These are phyloP conservation scores for Fusarium sp. DNA, from an alignment of 2,329 filamentous ascomycete species.

Conservation along the genomic window DNA sequence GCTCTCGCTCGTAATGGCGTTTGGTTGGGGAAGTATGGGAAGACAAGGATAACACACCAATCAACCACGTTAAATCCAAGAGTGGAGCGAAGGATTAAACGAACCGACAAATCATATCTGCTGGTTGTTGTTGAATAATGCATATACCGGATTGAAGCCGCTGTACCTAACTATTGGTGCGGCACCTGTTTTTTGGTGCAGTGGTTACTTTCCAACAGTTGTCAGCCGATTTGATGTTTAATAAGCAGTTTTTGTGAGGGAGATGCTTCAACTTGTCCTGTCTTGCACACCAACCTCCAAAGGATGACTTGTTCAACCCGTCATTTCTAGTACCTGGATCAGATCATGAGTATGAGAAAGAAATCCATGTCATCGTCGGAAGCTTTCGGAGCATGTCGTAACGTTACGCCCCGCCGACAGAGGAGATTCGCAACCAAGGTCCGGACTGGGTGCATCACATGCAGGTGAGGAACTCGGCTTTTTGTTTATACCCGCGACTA, in stretches of 20 bases:
- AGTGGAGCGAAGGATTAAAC: not conserved
- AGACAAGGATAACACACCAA: not conserved
- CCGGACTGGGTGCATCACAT: not conserved
- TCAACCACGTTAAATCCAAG: not conserved
- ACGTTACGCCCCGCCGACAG: not conserved
- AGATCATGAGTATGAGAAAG: not conserved
- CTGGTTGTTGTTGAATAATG: no score
- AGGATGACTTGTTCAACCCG: not conserved
- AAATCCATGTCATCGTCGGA: not conserved
- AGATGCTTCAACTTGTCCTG: not conserved
- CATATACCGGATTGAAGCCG: no score
- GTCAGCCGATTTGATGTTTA: not conserved
- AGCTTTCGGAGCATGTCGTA: not conserved
- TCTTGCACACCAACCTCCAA: not conserved
- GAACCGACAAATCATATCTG: not conserved
- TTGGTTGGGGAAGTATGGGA: not conserved
- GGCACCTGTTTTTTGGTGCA: no score
- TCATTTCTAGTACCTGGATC: not conserved
- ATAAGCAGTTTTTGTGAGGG: not conserved
- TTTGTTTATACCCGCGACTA: not conserved
- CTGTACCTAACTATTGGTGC: no score
- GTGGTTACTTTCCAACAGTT: no score
- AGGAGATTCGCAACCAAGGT: not conserved
- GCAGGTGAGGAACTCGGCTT: not conserved
- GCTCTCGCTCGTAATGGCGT: not conserved